Conservation (phyloP, 2,329 filamentous ascomycete species). For the Xylariaceae sp. region DNA sequence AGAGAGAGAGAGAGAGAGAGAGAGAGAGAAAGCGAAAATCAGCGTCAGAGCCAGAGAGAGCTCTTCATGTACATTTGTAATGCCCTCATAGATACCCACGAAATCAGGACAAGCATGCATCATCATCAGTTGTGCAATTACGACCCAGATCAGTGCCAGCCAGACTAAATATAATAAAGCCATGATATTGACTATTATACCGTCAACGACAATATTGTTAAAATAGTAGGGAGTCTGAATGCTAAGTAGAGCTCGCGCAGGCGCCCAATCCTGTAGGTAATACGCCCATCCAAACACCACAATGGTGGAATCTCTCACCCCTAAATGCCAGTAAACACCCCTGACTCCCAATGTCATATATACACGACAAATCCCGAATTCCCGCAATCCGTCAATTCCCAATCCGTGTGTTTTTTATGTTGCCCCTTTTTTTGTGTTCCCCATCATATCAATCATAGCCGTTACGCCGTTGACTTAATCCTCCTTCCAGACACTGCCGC, state of each 20-base stretch:
- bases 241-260: too few species aligned
- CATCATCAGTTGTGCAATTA: neutral
- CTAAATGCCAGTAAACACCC: neutral
- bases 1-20: neutral
- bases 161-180: neutral
- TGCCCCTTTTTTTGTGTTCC: neutral
- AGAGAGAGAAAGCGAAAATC: neutral
- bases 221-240: too few species aligned
- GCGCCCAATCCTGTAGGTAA: neutral
- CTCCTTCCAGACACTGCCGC: constrained; percentile 16
- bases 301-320: neutral
- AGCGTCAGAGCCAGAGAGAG: neutral
- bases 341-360: constrained; percentile 7
- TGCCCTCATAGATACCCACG: neutral
- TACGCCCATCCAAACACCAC: neutral
- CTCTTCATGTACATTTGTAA: neutral
- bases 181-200: too few species aligned
- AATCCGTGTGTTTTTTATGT: neutral
- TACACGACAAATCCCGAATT: neutral
- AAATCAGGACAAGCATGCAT: neutral
- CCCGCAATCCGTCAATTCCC: neutral
- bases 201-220: too few species aligned
- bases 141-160: neutral
- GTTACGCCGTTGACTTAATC: constrained; percentile 4
- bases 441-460: neutral